Conservation (phyloP, 441 rosid genomes). For the Erodium texanum region DNA sequence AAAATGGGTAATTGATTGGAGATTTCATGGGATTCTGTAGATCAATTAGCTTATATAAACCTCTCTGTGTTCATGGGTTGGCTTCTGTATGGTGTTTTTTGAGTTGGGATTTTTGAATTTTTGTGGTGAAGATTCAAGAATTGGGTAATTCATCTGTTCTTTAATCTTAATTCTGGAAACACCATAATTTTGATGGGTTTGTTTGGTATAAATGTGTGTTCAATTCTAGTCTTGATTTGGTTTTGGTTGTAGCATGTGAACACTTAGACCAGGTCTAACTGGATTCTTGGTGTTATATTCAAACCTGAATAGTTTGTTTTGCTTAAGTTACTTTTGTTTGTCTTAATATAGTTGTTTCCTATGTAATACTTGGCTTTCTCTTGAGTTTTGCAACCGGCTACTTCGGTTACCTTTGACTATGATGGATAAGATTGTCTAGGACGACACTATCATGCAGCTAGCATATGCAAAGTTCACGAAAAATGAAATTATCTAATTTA, state of each 20-base stretch:
- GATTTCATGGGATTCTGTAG: neutral
- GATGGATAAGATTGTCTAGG: neutral
- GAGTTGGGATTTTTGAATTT: conserved; percentile 4
- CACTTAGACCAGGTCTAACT: neutral
- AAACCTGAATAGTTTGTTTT: neutral
- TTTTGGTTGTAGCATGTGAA: neutral
- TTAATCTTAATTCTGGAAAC: neutral
- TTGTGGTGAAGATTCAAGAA: neutral
- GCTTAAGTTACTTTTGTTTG: neutral
- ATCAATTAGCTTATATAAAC: neutral
- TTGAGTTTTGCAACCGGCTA: neutral
- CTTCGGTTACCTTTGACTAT: neutral
- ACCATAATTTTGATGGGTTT: neutral
- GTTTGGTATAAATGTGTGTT: neutral
- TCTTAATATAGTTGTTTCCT: neutral
- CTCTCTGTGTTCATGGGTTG: neutral
- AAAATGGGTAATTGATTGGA: neutral
- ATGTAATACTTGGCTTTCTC: neutral
- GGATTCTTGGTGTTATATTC: neutral
- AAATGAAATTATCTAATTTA: neutral
- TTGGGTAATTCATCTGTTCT: neutral
- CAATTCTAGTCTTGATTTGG: neutral
- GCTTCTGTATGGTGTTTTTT: neutral
- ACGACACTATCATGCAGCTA: neutral
- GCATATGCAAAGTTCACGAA: neutral